phyloP scores from a whole-genome alignment of 352 stramenopile species.

The Phytophthora tubulina region DNA sequence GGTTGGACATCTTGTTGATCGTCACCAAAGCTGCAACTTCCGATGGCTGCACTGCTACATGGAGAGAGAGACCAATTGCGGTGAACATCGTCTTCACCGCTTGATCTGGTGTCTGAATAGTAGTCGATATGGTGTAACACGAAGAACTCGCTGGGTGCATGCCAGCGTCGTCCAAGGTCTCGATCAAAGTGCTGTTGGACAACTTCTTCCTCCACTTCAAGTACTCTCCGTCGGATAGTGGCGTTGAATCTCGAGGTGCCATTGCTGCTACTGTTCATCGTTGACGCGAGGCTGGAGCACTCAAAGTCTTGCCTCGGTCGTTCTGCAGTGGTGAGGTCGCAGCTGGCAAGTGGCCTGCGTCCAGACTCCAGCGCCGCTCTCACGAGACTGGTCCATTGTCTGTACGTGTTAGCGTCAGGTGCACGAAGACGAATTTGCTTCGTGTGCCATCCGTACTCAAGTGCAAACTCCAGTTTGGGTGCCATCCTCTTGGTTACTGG shows the following conservation, averaged over 20 bases:
- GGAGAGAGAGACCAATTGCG: slow-evolving; percentile 15
- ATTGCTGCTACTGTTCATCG: slow-evolving; percentile 38
- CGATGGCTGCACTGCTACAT: slow-evolving; percentile 30
- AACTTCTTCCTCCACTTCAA: slow-evolving; percentile 13
- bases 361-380: slow-evolving; percentile 38
- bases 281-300: slow-evolving; percentile 40
- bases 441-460: slow-evolving; percentile 45
- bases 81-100: slow-evolving; percentile 5
- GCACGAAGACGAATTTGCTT: slow-evolving; percentile 39
- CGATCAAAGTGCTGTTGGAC: slow-evolving; percentile 5
- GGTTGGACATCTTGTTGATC: not conserved
- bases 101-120: not conserved
- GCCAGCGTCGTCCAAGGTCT: not conserved
- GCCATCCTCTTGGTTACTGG: slow-evolving; percentile 27
- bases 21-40: slow-evolving; percentile 28
- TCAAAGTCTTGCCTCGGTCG: slow-evolving; percentile 20
- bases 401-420: slow-evolving; percentile 34
- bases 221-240: slow-evolving; percentile 16
- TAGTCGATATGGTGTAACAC: slow-evolving; percentile 23
- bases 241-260: slow-evolving; percentile 21
- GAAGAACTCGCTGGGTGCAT: slow-evolving; percentile 28
- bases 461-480: slow-evolving; percentile 35
- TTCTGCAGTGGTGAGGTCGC: slow-evolving; percentile 6
- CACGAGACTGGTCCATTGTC: slow-evolving; percentile 37
- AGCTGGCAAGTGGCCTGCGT: slow-evolving; percentile 33